A percentile compares a stretch with the other conserved stretches of the same genome.
Conservation (phyloP, 257 asterid genomes). For the Solanum paucissectum region DNA sequence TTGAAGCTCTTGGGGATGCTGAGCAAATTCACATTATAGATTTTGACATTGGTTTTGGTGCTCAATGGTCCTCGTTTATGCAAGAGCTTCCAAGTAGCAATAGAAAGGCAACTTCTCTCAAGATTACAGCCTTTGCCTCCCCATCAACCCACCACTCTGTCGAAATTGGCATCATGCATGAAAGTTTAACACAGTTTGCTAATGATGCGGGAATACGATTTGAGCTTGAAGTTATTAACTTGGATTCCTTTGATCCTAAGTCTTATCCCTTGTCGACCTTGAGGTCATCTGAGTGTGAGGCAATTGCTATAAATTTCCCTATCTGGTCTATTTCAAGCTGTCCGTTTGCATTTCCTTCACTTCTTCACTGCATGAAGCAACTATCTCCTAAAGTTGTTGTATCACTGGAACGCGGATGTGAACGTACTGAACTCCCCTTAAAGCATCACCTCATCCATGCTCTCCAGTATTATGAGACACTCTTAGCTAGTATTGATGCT, state of each 20-base stretch:
- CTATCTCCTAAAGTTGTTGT: slow-evolving; percentile 39
- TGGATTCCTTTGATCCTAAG: slow-evolving; percentile 44
- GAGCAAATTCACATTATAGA: slow-evolving; percentile 36
- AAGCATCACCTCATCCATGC: slow-evolving; percentile 34
- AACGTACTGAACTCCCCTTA: slow-evolving; percentile 33
- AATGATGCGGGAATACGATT: slow-evolving; percentile 30
- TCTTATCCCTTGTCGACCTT: slow-evolving; percentile 20
- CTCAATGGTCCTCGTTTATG: slow-evolving; percentile 61
- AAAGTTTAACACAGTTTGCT: slow-evolving; percentile 30
- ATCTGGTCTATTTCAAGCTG: slow-evolving; percentile 32
- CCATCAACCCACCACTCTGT: slow-evolving; percentile 33
- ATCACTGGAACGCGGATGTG: slow-evolving; percentile 37
- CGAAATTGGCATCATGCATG: slow-evolving; percentile 46
- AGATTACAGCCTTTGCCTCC: slow-evolving; percentile 46
- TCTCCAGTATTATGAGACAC: slow-evolving; percentile 34
- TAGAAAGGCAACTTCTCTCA: slow-evolving; percentile 19
- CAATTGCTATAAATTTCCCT: slow-evolving; percentile 41
- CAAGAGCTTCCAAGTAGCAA: slow-evolving; percentile 32
- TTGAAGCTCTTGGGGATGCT: slow-evolving; percentile 30
- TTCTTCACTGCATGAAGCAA: slow-evolving; percentile 31
- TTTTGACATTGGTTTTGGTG: slow-evolving; percentile 51
- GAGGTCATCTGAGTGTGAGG: slow-evolving; percentile 25
- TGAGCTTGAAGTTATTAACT: slow-evolving; percentile 47
- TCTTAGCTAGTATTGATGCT: slow-evolving; percentile 37
- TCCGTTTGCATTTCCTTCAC: slow-evolving; percentile 22